Evolutionary conservation across 768 basidiomycete genomes (phyloP).

Genomic region (Chalciporus pseudorubinellus): DNA sequence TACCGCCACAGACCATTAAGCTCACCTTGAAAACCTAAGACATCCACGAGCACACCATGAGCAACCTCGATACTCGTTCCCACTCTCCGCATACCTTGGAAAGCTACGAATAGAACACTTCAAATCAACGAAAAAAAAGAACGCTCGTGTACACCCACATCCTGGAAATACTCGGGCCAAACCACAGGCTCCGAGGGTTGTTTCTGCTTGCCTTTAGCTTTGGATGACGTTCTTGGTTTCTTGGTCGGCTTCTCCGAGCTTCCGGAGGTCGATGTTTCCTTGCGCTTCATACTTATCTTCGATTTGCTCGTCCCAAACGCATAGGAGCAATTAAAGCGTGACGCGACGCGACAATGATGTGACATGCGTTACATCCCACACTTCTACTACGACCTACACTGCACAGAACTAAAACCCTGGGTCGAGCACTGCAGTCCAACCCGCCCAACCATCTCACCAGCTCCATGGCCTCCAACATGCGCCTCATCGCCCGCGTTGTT

Average conservation of each 20-base stretch:
- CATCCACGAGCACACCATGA: not conserved
- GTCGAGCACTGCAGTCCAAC: not conserved
- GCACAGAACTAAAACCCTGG: too few species aligned
- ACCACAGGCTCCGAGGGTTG: slow-evolving; percentile 3
- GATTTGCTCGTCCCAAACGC: not conserved
- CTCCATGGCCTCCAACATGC: not conserved
- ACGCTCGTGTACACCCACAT: slow-evolving; percentile 29
- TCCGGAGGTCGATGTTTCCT: not conserved
- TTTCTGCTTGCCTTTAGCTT: slow-evolving; percentile 20
- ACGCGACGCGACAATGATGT: slow-evolving; percentile 24
- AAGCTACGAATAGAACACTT: slow-evolving; percentile 36
- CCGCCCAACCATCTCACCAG: not conserved
- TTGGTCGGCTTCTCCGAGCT: slow-evolving; percentile 5
- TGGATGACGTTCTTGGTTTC: slow-evolving; percentile 11
- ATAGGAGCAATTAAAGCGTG: slow-evolving; percentile 3
- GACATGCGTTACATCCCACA: not conserved
- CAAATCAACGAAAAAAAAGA: not conserved
- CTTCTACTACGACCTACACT: too few species aligned
- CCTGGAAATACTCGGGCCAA: slow-evolving; percentile 68
- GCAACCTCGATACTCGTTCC: not conserved
- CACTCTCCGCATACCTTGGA: slow-evolving; percentile 49
- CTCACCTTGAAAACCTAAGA: slow-evolving; percentile 45
- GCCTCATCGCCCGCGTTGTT: slow-evolving; percentile 36
- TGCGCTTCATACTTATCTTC: slow-evolving; percentile 17
- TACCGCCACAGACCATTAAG: not conserved